Evolutionary conservation across 352 stramenopile species (phyloP).

Genomic region (Globisporangium nunn): DNA sequence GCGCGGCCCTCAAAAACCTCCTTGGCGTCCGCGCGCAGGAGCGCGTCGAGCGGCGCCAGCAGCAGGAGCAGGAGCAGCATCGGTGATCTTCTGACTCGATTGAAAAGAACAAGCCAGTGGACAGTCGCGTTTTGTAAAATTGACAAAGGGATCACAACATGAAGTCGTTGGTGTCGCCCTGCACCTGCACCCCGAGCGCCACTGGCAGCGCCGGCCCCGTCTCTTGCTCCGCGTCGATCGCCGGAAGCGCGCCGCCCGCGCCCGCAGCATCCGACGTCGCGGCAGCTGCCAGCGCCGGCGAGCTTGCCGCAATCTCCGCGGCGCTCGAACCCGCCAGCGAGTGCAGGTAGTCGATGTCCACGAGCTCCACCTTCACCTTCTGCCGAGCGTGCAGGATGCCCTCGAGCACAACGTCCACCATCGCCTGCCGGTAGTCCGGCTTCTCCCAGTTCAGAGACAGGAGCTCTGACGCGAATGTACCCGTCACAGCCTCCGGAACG

Average conservation of each 20-base stretch:
- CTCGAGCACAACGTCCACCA: conserved; percentile 56
- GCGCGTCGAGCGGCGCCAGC: neutral
- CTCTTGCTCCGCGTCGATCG: too few species aligned
- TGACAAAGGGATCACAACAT: too few species aligned
- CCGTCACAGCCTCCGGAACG: conserved; percentile 26
- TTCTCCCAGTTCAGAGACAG: conserved; percentile 56
- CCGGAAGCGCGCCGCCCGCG: too few species aligned
- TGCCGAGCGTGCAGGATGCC: conserved; percentile 62
- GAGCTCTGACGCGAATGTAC: conserved; percentile 32
- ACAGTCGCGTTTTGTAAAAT: too few species aligned
- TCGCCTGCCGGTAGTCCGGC: conserved; percentile 47
- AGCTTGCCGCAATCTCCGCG: neutral
- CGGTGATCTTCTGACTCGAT: too few species aligned
- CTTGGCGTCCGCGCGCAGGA: conserved; percentile 5
- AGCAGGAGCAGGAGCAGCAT: neutral
- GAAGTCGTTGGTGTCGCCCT: too few species aligned
- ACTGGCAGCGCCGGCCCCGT: too few species aligned
- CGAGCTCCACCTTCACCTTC: conserved; percentile 55
- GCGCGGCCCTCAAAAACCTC: conserved; percentile 38
- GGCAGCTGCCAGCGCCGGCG: neutral
- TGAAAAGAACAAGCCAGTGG: too few species aligned
- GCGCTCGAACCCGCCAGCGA: neutral
- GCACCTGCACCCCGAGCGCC: too few species aligned
- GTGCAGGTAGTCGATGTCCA: conserved; percentile 32
- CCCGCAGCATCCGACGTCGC: too few species aligned